phyloP scores from a whole-genome alignment of 768 basidiomycete genomes.

The Sutorius australiensis region DNA sequence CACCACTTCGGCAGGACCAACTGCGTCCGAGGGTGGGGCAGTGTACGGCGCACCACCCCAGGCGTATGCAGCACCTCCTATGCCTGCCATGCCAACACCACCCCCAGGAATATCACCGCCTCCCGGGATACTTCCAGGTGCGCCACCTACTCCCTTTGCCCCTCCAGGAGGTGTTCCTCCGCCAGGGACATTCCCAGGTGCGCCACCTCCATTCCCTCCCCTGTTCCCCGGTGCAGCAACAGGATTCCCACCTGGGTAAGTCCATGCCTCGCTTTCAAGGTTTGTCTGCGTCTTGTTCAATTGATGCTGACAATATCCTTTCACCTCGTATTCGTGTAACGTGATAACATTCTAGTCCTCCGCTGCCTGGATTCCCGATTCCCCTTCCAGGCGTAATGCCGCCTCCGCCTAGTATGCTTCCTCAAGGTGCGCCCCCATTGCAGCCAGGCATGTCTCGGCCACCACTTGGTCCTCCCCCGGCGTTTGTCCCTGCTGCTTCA shows the following conservation, averaged over 20 bases:
- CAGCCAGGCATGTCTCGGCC: constrained; percentile 36
- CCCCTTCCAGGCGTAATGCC: constrained; percentile 42
- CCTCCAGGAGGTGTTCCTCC: constrained; percentile 37
- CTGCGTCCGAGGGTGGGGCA: constrained; percentile 39
- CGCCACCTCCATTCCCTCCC: constrained; percentile 36
- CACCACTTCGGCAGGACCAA: constrained; percentile 32
- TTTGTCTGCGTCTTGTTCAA: constrained; percentile 13
- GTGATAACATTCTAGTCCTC: constrained; percentile 33
- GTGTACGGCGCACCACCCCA: constrained; percentile 77
- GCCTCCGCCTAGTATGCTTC: constrained; percentile 32
- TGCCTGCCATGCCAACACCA: constrained; percentile 26
- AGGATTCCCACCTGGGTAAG: constrained; percentile 58
- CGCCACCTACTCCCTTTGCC: constrained; percentile 39
- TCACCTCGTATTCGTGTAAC: constrained; percentile 1
- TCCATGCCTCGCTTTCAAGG: constrained; percentile 15
- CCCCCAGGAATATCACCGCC: constrained; percentile 36
- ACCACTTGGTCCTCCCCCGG: constrained; percentile 33
- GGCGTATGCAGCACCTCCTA: constrained; percentile 51
- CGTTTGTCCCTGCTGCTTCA: constrained; percentile 34
- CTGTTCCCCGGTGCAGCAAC: constrained; percentile 44
- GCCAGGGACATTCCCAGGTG: constrained; percentile 37
- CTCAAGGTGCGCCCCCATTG: constrained; percentile 38
- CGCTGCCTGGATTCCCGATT: constrained; percentile 53
- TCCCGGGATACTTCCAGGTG: constrained; percentile 40
- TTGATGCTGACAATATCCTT: constrained; percentile 20